A percentile compares a stretch with the other conserved stretches of the same genome.
These are phyloP conservation scores for Phytopythium montanum DNA, from an alignment of 352 stramenopile species.

Conservation along the genomic window DNA sequence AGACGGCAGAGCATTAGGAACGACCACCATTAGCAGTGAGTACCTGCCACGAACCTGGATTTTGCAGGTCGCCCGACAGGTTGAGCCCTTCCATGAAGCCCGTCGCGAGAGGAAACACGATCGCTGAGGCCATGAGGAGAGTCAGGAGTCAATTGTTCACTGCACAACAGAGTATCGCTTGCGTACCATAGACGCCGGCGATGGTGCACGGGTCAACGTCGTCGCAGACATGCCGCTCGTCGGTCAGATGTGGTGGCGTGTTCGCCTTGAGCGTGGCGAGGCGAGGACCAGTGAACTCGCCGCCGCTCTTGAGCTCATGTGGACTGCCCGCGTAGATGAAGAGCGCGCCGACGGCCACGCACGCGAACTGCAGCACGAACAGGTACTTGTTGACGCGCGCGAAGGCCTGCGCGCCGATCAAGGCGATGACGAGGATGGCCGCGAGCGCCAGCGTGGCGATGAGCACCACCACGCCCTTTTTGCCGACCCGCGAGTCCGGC, in stretches of 20 bases:
- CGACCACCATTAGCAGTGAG: background rate
- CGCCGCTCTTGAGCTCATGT: slow-evolving; percentile 39
- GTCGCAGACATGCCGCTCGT: slow-evolving; percentile 32
- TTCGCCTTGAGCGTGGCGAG: slow-evolving; percentile 43
- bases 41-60: slow-evolving; percentile 33
- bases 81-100: slow-evolving; percentile 85
- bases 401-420: slow-evolving; percentile 69
- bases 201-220: slow-evolving; percentile 33
- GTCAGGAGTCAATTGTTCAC: background rate
- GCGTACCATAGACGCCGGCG: slow-evolving; percentile 42
- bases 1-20: background rate
- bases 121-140: slow-evolving; percentile 17
- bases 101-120: slow-evolving; percentile 81
- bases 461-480: slow-evolving; percentile 42
- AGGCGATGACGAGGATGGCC: slow-evolving; percentile 43
- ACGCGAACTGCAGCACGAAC: slow-evolving; percentile 62
- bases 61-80: slow-evolving; percentile 70
- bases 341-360: slow-evolving; percentile 51
- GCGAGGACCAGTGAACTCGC: slow-evolving; percentile 44
- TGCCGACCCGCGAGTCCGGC: slow-evolving; percentile 22
- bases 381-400: slow-evolving; percentile 76
- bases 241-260: slow-evolving; percentile 35
- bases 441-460: slow-evolving; percentile 43
- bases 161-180: background rate
- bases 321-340: slow-evolving; percentile 33